Percentiles rank a stretch among this genome's conserved stretches.
Evolutionary conservation across 1,284 basidiomycete genomes (phyloP).

Genomic region (Ustilago shanxiensis): DNA sequence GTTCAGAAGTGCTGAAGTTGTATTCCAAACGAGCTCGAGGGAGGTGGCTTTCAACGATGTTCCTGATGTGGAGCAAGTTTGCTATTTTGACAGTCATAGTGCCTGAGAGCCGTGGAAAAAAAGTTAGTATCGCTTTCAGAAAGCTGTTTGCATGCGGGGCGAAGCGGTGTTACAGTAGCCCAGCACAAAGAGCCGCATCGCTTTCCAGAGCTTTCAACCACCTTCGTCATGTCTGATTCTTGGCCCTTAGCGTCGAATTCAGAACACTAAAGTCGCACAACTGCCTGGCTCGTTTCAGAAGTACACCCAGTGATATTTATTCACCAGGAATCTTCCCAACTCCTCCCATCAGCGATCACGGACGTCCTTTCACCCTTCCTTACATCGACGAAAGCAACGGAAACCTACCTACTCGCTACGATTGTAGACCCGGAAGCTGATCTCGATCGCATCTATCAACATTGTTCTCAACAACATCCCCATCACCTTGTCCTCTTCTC

Average conservation of each 20-base stretch:
- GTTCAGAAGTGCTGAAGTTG: background rate
- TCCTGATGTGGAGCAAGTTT: constrained; percentile 6
- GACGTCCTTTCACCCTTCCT: background rate
- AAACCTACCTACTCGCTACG: background rate
- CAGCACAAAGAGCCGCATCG: background rate
- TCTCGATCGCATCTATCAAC: background rate
- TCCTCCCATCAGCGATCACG: background rate
- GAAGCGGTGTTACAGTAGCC: background rate
- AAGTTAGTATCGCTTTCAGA: constrained; percentile 4
- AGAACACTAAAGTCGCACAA: background rate
- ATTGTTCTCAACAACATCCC: background rate
- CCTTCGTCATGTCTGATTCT: constrained; percentile 3
- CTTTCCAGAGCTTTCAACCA: constrained; percentile 10
- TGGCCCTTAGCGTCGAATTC: constrained; percentile 2
- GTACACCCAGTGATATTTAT: background rate
- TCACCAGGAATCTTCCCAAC: background rate
- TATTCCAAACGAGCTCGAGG: background rate
- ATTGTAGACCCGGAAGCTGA: background rate
- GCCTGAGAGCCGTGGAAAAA: constrained; percentile 1
- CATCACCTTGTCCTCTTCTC: constrained; percentile 5
- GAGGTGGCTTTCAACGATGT: constrained; percentile 1
- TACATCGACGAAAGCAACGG: constrained; percentile 2
- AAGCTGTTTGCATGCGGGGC: background rate
- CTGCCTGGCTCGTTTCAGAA: too few relatives aligned
- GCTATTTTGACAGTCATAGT: constrained; percentile 4